A percentile compares a stretch with the other conserved stretches of the same genome.
phyloP scores from a whole-genome alignment of 768 basidiomycete species.

The Pholiota molesta region DNA sequence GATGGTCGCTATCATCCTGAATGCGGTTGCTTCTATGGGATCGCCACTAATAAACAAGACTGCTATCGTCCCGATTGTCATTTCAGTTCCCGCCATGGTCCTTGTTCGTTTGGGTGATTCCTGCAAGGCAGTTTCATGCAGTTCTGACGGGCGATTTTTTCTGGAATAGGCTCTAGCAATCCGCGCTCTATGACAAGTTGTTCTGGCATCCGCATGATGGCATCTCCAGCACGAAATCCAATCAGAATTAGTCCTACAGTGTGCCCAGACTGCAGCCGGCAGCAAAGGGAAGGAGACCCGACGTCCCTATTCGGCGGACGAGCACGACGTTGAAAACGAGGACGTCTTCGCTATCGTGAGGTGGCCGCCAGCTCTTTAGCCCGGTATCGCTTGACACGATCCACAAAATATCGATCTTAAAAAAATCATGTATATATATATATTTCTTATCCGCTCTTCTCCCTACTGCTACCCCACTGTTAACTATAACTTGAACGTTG shows the following conservation, averaged over 20 bases:
- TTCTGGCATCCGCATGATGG: slow-evolving; percentile 61
- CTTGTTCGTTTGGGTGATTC: slow-evolving; percentile 39
- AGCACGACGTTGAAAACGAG: slow-evolving; percentile 10
- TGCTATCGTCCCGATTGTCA: slow-evolving; percentile 66
- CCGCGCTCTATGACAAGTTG: slow-evolving; percentile 1
- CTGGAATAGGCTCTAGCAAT: slow-evolving; percentile 1
- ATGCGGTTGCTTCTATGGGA: slow-evolving; percentile 73
- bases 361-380: background rate
- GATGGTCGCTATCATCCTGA: slow-evolving; percentile 73
- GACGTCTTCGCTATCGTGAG: background rate
- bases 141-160: background rate
- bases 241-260: slow-evolving; percentile 65
- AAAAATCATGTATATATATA: background rate
- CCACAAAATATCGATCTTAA: background rate
- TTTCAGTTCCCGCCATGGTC: slow-evolving; percentile 66
- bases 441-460: slow-evolving; percentile 1
- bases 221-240: slow-evolving; percentile 66
- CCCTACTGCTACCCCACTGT: background rate
- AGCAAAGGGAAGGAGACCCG: slow-evolving; percentile 28
- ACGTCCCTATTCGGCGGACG: slow-evolving; percentile 25
- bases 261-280: slow-evolving; percentile 43
- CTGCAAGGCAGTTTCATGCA: background rate
- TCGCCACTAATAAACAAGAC: slow-evolving; percentile 71
- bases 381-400: background rate
- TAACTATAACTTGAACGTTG: background rate